Conservation (phyloP, 371 early-diverging fungal genomes). For the Mycotypha africana region DNA sequence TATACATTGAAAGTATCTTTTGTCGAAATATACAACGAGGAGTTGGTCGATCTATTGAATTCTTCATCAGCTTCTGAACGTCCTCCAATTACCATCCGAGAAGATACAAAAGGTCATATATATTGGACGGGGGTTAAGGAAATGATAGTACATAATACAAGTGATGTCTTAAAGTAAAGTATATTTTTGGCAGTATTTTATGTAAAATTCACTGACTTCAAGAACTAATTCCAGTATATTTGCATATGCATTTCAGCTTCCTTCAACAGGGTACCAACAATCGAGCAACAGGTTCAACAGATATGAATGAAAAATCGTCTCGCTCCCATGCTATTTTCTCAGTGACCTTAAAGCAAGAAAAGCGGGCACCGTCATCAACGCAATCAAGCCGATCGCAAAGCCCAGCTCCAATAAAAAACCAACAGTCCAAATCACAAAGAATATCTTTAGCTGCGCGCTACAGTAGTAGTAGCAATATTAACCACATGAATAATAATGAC, state of each 20-base stretch:
- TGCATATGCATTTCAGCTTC: no score
- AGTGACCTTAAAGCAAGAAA: conserved; percentile 72
- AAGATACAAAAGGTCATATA: conserved; percentile 91
- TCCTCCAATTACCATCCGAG: conserved; percentile 79
- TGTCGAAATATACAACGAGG: conserved; percentile 98
- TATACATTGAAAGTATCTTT: conserved; percentile 61
- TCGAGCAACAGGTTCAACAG: conserved; percentile 93
- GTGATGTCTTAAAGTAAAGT: conserved; percentile 68
- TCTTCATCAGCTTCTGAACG: conserved; percentile 45
- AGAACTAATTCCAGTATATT: no score
- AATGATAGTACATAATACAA: conserved; percentile 64
- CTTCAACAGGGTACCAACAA: conserved; percentile 75
- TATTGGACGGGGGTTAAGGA: conserved; percentile 88
- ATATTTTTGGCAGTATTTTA: neutral
- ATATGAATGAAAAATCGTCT: conserved; percentile 96
- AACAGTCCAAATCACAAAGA: no score
- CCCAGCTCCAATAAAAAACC: conserved; percentile 1
- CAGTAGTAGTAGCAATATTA: no score
- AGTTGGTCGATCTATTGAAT: conserved; percentile 80
- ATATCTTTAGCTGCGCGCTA: no score
- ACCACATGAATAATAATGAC: no score
- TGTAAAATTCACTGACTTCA: no score
- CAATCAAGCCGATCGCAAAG: conserved; percentile 23
- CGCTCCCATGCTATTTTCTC: conserved; percentile 98
- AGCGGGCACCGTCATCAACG: conserved; percentile 35